phyloP scores from a whole-genome alignment of 75 land plant species.

The Picea sitchensis region DNA sequence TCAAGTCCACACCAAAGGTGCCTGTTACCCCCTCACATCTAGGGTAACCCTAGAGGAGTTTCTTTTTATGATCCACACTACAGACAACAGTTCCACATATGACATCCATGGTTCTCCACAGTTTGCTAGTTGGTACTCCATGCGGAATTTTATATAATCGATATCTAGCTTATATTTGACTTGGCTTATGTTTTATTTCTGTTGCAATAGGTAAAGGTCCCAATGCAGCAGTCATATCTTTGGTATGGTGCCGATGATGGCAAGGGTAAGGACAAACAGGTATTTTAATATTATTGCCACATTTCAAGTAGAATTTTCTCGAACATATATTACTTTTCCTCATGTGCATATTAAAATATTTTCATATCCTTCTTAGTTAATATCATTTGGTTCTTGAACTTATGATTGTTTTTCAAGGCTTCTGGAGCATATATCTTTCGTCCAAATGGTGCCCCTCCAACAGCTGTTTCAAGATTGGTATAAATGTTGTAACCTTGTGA shows the following conservation, averaged over 20 bases:
- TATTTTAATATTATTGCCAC: conserved; percentile 14
- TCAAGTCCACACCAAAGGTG: neutral
- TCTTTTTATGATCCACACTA: no score
- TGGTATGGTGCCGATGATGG: conserved; percentile 74
- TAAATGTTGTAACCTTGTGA: neutral
- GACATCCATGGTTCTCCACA: no score
- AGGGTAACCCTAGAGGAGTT: no score
- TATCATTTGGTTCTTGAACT: neutral
- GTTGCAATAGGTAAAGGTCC: conserved; percentile 44
- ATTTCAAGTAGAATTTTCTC: neutral
- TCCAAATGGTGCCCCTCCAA: conserved; percentile 57
- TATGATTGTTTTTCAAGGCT: conserved; percentile 33
- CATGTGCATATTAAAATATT: neutral
- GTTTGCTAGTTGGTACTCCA: no score
- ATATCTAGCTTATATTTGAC: neutral
- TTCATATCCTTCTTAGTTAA: neutral
- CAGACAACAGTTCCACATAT: no score
- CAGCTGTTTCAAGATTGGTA: conserved; percentile 48
- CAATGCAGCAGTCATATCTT: conserved; percentile 68
- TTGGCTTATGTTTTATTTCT: neutral
- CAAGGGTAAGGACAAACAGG: conserved; percentile 34
- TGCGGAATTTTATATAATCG: no score
- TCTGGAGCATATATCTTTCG: conserved; percentile 97
- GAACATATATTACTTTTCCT: neutral
- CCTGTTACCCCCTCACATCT: no score